A percentile compares a stretch with the other conserved stretches of the same genome.
Conservation (phyloP, 2,329 filamentous ascomycete species). For the Colletotrichum sp. region DNA sequence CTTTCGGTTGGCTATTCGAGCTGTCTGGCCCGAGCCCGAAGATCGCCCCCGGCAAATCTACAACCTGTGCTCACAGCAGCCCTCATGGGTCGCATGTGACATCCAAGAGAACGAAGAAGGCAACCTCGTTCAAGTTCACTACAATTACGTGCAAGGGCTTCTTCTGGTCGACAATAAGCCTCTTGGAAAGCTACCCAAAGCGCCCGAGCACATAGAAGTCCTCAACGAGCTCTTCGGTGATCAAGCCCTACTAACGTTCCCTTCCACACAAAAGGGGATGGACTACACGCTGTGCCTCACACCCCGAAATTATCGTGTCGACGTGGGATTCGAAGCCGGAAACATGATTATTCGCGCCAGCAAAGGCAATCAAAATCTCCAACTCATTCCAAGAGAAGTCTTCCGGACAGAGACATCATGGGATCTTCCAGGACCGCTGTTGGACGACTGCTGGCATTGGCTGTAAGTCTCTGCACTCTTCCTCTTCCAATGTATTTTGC, state of each 20-base stretch:
- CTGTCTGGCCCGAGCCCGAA: conserved; percentile 45
- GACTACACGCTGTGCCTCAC: conserved; percentile 42
- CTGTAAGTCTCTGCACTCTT: conserved; percentile 30
- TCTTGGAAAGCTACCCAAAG: conserved; percentile 52
- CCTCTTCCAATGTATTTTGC: neutral
- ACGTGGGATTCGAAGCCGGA: conserved; percentile 55
- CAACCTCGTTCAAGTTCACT: conserved; percentile 34
- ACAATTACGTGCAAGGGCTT: conserved; percentile 38
- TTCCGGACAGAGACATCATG: conserved; percentile 32
- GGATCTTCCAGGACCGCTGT: conserved; percentile 57
- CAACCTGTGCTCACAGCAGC: conserved; percentile 34
- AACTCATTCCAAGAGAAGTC: conserved; percentile 36
- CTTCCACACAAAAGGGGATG: conserved; percentile 60
- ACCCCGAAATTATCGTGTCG: conserved; percentile 47
- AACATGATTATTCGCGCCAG: conserved; percentile 48
- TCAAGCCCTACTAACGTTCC: conserved; percentile 54
- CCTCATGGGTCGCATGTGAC: conserved; percentile 20
- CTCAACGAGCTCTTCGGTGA: conserved; percentile 60
- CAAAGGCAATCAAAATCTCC: neutral
- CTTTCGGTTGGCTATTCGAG: conserved; percentile 39
- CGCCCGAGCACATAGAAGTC: conserved; percentile 46
- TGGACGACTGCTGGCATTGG: conserved; percentile 65
- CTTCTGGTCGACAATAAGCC: conserved; percentile 39
- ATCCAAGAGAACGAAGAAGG: conserved; percentile 9
- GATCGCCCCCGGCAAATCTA: conserved; percentile 8